A percentile compares a stretch with the other conserved stretches of the same genome.
phyloP scores from a whole-genome alignment of 2,329 filamentous ascomycete genomes.

The Amylocarpus encephaloides region DNA sequence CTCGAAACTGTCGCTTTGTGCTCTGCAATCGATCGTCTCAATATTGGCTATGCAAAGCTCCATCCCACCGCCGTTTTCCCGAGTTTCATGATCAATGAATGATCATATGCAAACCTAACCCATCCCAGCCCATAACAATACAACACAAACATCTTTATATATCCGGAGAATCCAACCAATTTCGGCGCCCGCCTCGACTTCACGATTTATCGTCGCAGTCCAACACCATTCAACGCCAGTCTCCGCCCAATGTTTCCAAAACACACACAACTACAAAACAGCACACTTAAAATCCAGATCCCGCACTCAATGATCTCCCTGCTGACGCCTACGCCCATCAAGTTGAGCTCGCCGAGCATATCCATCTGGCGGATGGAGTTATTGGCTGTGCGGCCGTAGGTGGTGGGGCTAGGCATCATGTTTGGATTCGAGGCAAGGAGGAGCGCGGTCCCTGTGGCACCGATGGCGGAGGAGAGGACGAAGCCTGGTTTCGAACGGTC shows the following conservation, averaged over 20 bases:
- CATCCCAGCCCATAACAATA: too few species aligned
- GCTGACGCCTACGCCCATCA: constrained; percentile 34
- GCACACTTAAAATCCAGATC: constrained; percentile 85
- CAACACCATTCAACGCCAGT: constrained; percentile 42
- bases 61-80: too few species aligned
- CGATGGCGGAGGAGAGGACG: constrained; percentile 67
- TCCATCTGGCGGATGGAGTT: constrained; percentile 10
- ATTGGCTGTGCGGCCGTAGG: constrained; percentile 12
- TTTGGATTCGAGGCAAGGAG: constrained; percentile 71
- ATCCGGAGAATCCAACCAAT: too few species aligned
- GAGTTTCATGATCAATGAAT: too few species aligned
- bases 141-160: too few species aligned
- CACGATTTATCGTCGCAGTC: too few species aligned
- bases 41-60: too few species aligned
- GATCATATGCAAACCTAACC: too few species aligned
- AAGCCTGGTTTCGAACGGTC: constrained; percentile 85
- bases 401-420: constrained; percentile 63
- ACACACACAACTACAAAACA: constrained; percentile 92
- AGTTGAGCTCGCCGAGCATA: constrained; percentile 6
- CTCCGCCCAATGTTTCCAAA: constrained; percentile 92
- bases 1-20: too few species aligned
- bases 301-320: constrained; percentile 63
- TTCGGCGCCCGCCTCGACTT: too few species aligned
- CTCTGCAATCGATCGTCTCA: too few species aligned
- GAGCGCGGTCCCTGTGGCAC: constrained; percentile 65